These are phyloP conservation scores for Galerina marginata DNA, from an alignment of 768 basidiomycete genomes.

Conservation along the genomic window DNA sequence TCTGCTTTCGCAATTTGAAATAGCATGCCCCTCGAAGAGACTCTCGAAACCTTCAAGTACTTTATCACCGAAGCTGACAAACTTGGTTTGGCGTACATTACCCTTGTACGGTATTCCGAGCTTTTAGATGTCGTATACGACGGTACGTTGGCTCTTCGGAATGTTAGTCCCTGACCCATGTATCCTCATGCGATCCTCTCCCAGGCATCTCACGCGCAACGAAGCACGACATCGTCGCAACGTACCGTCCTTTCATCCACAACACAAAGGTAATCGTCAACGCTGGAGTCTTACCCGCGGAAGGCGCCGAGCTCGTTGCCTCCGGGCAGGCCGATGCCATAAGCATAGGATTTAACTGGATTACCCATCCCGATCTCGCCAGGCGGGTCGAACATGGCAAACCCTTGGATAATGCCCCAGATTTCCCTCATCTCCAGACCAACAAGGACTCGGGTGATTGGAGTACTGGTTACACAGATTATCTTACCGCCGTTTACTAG, in stretches of 20 bases:
- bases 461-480: constrained; percentile 44
- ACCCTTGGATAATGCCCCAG: constrained; percentile 36
- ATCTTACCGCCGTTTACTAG: not conserved
- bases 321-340: constrained; percentile 41
- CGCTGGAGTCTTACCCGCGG: constrained; percentile 38
- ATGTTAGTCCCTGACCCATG: too few species aligned
- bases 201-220: constrained; percentile 42
- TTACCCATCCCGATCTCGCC: constrained; percentile 47
- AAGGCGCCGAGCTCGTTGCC: constrained; percentile 40
- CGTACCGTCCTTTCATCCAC: constrained; percentile 40
- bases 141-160: constrained; percentile 24
- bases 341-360: constrained; percentile 42
- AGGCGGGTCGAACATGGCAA: constrained; percentile 40
- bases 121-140: constrained; percentile 32
- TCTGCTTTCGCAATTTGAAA: not conserved
- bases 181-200: not conserved
- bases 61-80: constrained; percentile 47
- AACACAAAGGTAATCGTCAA: constrained; percentile 45
- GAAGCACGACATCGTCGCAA: constrained; percentile 42
- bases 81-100: constrained; percentile 40
- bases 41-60: constrained; percentile 47
- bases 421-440: constrained; percentile 34
- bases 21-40: constrained; percentile 51
- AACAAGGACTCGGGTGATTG: constrained; percentile 8
- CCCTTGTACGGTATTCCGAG: constrained; percentile 32